Evolutionary conservation across 805 yeast species (phyloP), one percentile per base, ranked within the genome.

Genomic region (Wickerhamiella allomyrinae): DNA sequence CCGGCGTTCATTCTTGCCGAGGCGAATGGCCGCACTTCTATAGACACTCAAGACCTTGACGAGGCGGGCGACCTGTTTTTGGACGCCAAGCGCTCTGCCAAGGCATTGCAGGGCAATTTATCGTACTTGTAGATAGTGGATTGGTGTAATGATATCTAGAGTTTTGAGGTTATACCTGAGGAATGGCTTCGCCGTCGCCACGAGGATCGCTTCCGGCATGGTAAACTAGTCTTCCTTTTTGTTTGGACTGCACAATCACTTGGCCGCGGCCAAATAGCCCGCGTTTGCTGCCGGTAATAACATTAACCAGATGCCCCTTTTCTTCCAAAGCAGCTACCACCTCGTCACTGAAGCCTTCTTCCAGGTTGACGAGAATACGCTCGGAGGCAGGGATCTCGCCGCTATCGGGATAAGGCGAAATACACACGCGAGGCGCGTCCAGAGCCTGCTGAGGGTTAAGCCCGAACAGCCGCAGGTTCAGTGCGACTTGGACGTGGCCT

Each of bases 1-100:
- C 98, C 97, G 24, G 77, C 95, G 23, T 87, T 86, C 41, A 76
- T 91, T 39, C 70, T 91, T 48, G 76, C 94, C 34, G 73, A 74
- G 52, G 74, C 84, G 25, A 67, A 73, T 44, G 82, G 84, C 47
- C 78, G 94, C 46, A 62, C 69, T 27, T 86, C 79, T 56, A 74
- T 84, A 43, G 66, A 65, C 23, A 69, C 74, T 13, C 69, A 68
- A 20, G 96, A 91, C 59, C 68, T 89, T 34, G 89, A 81, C 52
- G 94, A 86, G 62, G 81, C 93, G 49, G 79, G 82, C 60, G 58
- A 68, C 29, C 68, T 89, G 56, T 89, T 89, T 62, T 67, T 91
- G 58, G 97, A 89, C 61, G 84, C 91, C 23, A 73, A 75, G 47
- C 73, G 96, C 57, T 79, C 91, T 40, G 78, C 85, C 31, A 70